Evolutionary conservation across 208 protist genomes (phyloP).

Genomic region (Trypanosoma scelopori): DNA sequence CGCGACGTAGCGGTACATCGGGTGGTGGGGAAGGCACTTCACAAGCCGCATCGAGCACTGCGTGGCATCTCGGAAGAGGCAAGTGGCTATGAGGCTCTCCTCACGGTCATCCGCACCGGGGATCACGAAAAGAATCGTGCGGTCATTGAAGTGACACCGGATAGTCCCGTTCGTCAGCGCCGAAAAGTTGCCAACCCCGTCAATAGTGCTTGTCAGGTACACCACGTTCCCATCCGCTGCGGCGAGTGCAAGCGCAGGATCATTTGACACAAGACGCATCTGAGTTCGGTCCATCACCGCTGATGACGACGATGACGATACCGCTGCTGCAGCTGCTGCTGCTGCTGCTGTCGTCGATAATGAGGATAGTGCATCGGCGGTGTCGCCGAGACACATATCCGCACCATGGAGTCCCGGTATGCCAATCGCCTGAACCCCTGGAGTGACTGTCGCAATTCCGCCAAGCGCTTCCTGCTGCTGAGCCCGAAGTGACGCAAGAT

Average conservation of each 20-base stretch:
- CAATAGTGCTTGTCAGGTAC: slow-evolving; percentile 63
- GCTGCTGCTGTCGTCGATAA: neutral
- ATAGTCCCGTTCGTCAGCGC: slow-evolving; percentile 80
- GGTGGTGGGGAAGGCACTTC: slow-evolving; percentile 53
- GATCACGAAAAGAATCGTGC: slow-evolving; percentile 70
- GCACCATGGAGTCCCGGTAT: neutral
- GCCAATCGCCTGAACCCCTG: neutral
- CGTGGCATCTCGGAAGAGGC: slow-evolving; percentile 69
- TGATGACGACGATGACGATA: slow-evolving; percentile 20
- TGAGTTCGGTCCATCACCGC: slow-evolving; percentile 24
- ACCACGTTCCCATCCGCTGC: slow-evolving; percentile 37
- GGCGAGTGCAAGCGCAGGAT: slow-evolving; percentile 14
- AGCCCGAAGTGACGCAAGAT: slow-evolving; percentile 31
- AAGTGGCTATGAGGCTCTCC: slow-evolving; percentile 50
- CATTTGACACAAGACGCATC: slow-evolving; percentile 22
- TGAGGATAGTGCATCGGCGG: neutral
- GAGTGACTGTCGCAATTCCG: neutral
- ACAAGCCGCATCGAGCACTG: slow-evolving; percentile 52
- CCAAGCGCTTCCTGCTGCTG: slow-evolving; percentile 4
- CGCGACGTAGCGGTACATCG: slow-evolving; percentile 60
- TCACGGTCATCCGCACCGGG: slow-evolving; percentile 67
- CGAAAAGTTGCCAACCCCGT: slow-evolving; percentile 75
- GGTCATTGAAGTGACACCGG: slow-evolving; percentile 78
- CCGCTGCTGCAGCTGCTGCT: neutral
- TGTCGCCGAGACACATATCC: neutral